Evolutionary conservation across 139 green algal species (phyloP), one percentile per base, ranked within the genome.

Genomic region (Chlorella ohadii): DNA sequence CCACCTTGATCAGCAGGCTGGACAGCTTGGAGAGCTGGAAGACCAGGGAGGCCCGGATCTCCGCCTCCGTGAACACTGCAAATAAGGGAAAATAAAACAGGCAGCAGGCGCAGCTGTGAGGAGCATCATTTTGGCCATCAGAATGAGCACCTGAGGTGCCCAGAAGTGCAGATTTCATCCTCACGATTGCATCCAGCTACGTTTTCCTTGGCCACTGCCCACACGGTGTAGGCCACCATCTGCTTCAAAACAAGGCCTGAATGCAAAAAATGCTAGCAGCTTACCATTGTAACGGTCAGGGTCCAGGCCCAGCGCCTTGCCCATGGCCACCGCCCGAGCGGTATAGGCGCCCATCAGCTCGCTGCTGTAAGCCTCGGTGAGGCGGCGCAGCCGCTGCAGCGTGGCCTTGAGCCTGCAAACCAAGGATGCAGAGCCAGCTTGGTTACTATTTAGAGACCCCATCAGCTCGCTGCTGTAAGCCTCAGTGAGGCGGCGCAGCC

Each of bases 1-100:
- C 1, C 34, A 81, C 74, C 74, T 81, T 81, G 74, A 91, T 81
- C 51, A 95, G 84, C 64, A 92, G 55, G 7, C 76, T 85, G 39
- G 64, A 71, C 61, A 96, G 88, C 88, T 95, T 96, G 68, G 88
- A 89, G 57, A 95, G 77, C 89, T 99, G 96, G 89, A 99, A 99
- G 25, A 97, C 94, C 72, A 99, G 85, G 76, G 88, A 94, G 27
- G 90, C 91, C 16, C 96, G 90, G 67, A 98, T 92, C 87, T 98
- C 94, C 13, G 93, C 90, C 92, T 99, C 96, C 79, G 94, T 90
- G 85, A 98, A 99, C 25, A 97, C 90, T 82, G 87, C 64, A 61
- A n/a, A n/a, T n/a, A n/a, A n/a, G n/a, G n/a, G n/a, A n/a, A n/a
- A n/a, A n/a, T n/a, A n/a, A n/a, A n/a, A n/a, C n/a, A n/a, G n/a